Conservation (phyloP, 768 basidiomycete species). For the Lentinula detonsa region DNA sequence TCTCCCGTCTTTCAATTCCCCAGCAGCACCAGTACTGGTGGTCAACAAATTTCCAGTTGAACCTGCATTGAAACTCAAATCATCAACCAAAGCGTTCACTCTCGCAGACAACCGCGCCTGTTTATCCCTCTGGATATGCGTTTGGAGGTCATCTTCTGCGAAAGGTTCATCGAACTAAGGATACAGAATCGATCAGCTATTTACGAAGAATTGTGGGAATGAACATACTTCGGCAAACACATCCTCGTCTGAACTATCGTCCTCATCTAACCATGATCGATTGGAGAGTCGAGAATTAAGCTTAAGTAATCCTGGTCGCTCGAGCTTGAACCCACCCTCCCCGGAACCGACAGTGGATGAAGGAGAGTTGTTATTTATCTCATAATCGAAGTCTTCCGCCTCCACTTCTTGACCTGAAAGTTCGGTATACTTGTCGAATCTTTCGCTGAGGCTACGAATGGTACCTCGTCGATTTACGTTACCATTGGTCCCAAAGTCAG, state of each 20-base stretch:
- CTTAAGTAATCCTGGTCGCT: conserved; percentile 49
- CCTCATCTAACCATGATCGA: conserved; percentile 65
- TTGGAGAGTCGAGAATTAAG: conserved; percentile 84
- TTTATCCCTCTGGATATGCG: conserved; percentile 91
- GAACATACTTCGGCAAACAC: conserved; percentile 83
- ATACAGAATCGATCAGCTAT: background rate
- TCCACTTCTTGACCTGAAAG: conserved; percentile 18
- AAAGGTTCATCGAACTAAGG: conserved; percentile 87
- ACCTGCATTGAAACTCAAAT: conserved; percentile 22
- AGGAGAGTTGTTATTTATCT: conserved; percentile 43
- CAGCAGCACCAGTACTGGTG: background rate
- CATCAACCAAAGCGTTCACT: conserved; percentile 82
- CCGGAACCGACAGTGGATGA: background rate
- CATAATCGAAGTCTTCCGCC: conserved; percentile 77
- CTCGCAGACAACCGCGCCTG: conserved; percentile 78
- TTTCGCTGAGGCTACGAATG: conserved; percentile 64
- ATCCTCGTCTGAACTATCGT: conserved; percentile 86
- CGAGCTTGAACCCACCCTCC: background rate
- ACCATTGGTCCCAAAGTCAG: background rate
- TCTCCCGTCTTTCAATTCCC: background rate
- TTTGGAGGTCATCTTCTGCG: conserved; percentile 85
- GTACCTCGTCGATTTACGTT: background rate
- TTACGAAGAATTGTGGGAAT: background rate
- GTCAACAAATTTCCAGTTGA: background rate
- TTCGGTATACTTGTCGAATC: conserved; percentile 67